Evolutionary conservation across 1,284 basidiomycete genomes (phyloP).

Genomic region (Rhizoctonia solani): DNA sequence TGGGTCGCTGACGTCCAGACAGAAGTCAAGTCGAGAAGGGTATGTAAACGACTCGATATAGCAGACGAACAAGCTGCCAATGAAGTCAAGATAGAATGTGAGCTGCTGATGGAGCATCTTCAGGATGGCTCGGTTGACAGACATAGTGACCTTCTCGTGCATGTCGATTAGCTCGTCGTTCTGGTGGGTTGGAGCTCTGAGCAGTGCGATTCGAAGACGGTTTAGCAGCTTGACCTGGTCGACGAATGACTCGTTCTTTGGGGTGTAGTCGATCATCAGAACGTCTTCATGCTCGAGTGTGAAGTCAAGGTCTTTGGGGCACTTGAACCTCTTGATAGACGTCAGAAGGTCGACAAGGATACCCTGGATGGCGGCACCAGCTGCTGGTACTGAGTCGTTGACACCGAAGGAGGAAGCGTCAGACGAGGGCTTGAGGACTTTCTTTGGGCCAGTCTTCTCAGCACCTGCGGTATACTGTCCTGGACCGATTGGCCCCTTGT

Average conservation of each 20-base stretch:
- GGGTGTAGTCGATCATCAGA: background rate
- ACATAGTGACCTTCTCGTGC: no score
- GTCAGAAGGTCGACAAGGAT: background rate
- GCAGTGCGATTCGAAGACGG: background rate
- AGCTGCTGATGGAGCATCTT: no score
- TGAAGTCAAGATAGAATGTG: no score
- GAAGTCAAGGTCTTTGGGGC: constrained; percentile 22
- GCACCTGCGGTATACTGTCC: no score
- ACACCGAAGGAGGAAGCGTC: background rate
- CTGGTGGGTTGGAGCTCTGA: background rate
- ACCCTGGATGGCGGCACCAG: background rate
- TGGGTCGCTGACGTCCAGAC: no score
- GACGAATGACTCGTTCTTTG: background rate
- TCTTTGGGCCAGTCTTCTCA: background rate
- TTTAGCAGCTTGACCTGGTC: constrained; percentile 12
- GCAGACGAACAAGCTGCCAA: no score
- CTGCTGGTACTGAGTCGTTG: background rate
- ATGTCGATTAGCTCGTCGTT: background rate
- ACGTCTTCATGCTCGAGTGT: background rate
- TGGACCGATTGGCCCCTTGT: no score
- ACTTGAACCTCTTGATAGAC: background rate
- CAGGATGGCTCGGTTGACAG: no score
- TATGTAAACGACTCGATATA: no score
- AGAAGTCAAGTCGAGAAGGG: no score
- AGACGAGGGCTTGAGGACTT: background rate